Evolutionary conservation across 306 rosid genomes (phyloP).

Genomic region (Cajanus cajan): DNA sequence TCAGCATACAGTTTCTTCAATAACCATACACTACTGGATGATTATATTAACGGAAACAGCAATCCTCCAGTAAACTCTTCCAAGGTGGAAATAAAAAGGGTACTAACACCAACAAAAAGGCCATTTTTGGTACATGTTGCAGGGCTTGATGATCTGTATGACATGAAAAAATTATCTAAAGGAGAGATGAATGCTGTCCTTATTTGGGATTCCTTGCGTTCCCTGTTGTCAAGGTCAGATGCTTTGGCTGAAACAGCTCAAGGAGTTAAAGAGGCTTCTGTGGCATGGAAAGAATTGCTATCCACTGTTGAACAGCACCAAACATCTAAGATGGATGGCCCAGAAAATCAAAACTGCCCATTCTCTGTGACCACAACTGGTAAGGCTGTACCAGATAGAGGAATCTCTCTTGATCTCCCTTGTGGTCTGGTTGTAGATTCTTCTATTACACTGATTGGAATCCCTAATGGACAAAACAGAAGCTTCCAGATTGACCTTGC

Average conservation of each 20-base stretch:
- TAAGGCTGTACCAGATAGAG: conserved; percentile 35
- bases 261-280: conserved; percentile 90
- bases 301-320: conserved; percentile 45
- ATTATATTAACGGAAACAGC: conserved; percentile 27
- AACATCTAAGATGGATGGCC: conserved; percentile 38
- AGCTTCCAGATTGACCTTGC: conserved; percentile 77
- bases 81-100: conserved; percentile 16
- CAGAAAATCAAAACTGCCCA: conserved; percentile 57
- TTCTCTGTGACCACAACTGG: conserved; percentile 52
- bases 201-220: conserved; percentile 61
- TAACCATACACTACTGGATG: conserved; percentile 37
- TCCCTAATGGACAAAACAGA: conserved; percentile 59
- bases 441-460: conserved; percentile 76
- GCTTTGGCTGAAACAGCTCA: conserved; percentile 75
- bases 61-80: conserved; percentile 31
- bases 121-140: conserved; percentile 52
- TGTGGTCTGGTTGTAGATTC: conserved; percentile 88
- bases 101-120: conserved; percentile 33
- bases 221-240: conserved; percentile 73
- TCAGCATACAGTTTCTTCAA: conserved; percentile 64
- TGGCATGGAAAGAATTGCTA: conserved; percentile 74
- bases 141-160: conserved; percentile 63
- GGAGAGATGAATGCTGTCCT: conserved; percentile 54
- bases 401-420: conserved; percentile 64
- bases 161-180: conserved; percentile 40